Evolutionary conservation across 169 alveolate genomes (phyloP).

Genomic region (Plasmodium malariae): DNA sequence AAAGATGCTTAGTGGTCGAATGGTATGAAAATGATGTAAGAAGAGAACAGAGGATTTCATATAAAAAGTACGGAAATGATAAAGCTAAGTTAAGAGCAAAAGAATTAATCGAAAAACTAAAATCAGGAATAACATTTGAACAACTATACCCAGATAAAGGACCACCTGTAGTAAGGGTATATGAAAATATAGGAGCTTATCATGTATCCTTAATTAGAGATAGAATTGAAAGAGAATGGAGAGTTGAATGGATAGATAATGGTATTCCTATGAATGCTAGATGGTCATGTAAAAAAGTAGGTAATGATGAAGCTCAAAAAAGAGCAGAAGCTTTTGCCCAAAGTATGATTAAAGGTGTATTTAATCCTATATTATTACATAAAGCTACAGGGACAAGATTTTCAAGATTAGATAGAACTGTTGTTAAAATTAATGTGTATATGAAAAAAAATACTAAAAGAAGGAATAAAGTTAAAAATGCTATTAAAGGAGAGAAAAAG

Average conservation of each 20-base stretch:
- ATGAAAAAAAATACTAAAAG: slow-evolving; percentile 61
- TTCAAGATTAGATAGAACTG: slow-evolving; percentile 63
- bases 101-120: slow-evolving; percentile 79
- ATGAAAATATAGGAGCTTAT: slow-evolving; percentile 83
- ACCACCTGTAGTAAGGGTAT: slow-evolving; percentile 85
- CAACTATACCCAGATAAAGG: slow-evolving; percentile 89
- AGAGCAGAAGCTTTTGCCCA: slow-evolving; percentile 87
- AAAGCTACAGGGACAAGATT: slow-evolving; percentile 88
- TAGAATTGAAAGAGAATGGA: slow-evolving; percentile 84
- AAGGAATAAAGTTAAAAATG: neutral
- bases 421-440: slow-evolving; percentile 58
- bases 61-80: slow-evolving; percentile 87
- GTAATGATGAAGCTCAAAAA: slow-evolving; percentile 86
- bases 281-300: slow-evolving; percentile 89
- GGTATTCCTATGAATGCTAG: slow-evolving; percentile 84
- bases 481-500: neutral
- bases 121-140: slow-evolving; percentile 85
- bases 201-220: slow-evolving; percentile 86
- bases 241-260: slow-evolving; percentile 86
- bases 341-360: slow-evolving; percentile 85
- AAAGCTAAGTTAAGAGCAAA: slow-evolving; percentile 88
- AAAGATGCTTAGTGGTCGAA: slow-evolving; percentile 85
- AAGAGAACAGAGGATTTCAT: slow-evolving; percentile 86
- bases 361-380: slow-evolving; percentile 85
- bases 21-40: slow-evolving; percentile 84